A percentile compares a stretch with the other conserved stretches of the same genome.
These are phyloP conservation scores for Ogataea methylovora DNA, from an alignment of 805 yeast species.

Conservation along the genomic window DNA sequence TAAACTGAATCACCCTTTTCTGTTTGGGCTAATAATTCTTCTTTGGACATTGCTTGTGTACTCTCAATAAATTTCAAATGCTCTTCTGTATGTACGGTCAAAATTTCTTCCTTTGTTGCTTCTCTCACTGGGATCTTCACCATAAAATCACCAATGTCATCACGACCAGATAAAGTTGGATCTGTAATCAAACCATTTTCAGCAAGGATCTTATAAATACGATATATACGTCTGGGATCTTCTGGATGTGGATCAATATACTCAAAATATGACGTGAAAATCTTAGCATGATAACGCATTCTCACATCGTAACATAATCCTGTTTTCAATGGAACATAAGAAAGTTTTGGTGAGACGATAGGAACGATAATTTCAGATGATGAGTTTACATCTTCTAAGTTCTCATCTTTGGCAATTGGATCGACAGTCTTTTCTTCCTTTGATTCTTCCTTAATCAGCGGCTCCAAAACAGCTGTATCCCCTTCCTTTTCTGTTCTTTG, in stretches of 20 bases:
- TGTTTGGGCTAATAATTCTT: constrained; percentile 70
- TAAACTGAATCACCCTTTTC: constrained; percentile 93
- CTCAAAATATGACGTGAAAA: constrained; percentile 85
- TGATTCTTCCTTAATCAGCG: too few relatives aligned
- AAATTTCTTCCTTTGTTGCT: constrained; percentile 79
- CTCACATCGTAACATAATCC: constrained; percentile 95
- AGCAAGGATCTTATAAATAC: constrained; percentile 88
- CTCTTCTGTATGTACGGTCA: constrained; percentile 75
- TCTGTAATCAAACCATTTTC: constrained; percentile 88
- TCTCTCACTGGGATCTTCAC: constrained; percentile 84
- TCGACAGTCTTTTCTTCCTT: not conserved
- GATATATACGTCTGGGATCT: constrained; percentile 92
- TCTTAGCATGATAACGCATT: constrained; percentile 95
- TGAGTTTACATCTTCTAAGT: constrained; percentile 1
- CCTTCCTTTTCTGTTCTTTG: constrained; percentile 2
- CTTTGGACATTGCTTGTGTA: constrained; percentile 72
- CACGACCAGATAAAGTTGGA: constrained; percentile 61
- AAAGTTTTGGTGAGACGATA: constrained; percentile 55
- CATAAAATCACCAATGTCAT: constrained; percentile 82
- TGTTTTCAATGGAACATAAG: constrained; percentile 71
- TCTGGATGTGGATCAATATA: constrained; percentile 99
- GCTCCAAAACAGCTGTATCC: not conserved
- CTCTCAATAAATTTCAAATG: constrained; percentile 71
- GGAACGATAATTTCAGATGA: constrained; percentile 39
- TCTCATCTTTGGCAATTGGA: not conserved